Base-by-base conservation (phyloP, 306 rosid genomes). In the Vigna mungo region DNA sequence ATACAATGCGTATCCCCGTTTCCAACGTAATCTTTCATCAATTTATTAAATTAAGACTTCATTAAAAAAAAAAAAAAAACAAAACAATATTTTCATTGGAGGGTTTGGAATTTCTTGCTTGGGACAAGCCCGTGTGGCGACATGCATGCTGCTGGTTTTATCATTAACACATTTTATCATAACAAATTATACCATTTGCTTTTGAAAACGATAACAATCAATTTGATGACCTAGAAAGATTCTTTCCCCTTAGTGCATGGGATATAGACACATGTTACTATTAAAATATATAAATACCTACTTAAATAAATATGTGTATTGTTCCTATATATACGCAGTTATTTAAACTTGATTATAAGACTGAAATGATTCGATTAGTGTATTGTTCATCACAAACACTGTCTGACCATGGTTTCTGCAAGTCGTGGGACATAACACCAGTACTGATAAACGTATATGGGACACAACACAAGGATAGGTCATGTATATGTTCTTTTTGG, bases 121-220 rank as follows among this genome's bases (percentile, higher is more conserved):
- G 43, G 72, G 82, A 71, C 79, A 80, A 18, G 66, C 54, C 65
- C 54, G 58, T 80, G 85, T 75, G 79, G 72, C 74, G 61, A 75
- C 55, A 41, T 53, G 73, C 21, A 43, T 46, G 46, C 44, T 62
- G 72, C 54, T 74, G 71, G 51, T 74, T 78, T 54, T 71, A 52
- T 60, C 82, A 73, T 72, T 64, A 54, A 56, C 37, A 13, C 51
- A 51, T 63, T 61, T 65, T 30, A 53, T 44, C 70, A 66, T 46
- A 78, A 73, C 3, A 72, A 39, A 68, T 70, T 46, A 41, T 70
- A 67, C 65, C 6, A 64, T 11, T 13, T 44, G 7, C 51, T 61
- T 71, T 61, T 37, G 47, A 59, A 79, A 25, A 21, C 66, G 15
- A 71, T 71, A 16, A 74, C 64, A 72, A 82, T 78, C 75, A 78